Evolutionary conservation across 441 rosid species (phyloP), one percentile per base, ranked within the genome.

Genomic region (Melastoma candidum): DNA sequence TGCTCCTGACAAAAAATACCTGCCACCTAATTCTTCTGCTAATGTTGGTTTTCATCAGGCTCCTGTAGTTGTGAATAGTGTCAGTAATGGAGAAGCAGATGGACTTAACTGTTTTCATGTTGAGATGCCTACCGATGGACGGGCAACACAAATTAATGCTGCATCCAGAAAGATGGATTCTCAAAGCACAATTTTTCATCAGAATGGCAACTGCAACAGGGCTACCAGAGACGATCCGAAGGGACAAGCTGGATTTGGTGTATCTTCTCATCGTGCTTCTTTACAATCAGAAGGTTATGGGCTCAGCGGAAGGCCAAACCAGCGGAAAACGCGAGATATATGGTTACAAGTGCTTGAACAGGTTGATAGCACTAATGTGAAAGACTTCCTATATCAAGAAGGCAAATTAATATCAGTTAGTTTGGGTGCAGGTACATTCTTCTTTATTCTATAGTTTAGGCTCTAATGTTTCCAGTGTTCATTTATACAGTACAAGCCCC

Each of bases 1-100:
- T 53, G 96, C 99, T 70, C 97, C 99, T 36, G 96, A 94, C 71
- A 94, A 85, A 67, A 93, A 89, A 71, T 82, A 94, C 56, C 39
- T 80, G 68, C 71, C 87, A 54, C 97, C 85, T 48, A 74, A 77
- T 53, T 79, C 94, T 7, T 83, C 97, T 26, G 73, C 87, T 17
- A 94, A 80, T 52, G 71, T 85, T 57, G 85, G 96, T 70, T 69
- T 85, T 46, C 77, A 70, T 71, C 84, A 79, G 49, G 89, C 87
- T 50, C 90, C 97, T 27, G 27, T 72, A 39, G 69, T 71, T 46
- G 36, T 32, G 24, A 72, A 76, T 48, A 67, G 70, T 63, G 52
- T 22, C 7, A 69, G 64, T 52, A 79, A 73, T 68, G 77, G 75
- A 58, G 73, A 66, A 49, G 6, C 59, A 13, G 46, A 48, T 47